Base-by-base conservation (phyloP, 768 basidiomycete species). In the Suillus discolor region DNA sequence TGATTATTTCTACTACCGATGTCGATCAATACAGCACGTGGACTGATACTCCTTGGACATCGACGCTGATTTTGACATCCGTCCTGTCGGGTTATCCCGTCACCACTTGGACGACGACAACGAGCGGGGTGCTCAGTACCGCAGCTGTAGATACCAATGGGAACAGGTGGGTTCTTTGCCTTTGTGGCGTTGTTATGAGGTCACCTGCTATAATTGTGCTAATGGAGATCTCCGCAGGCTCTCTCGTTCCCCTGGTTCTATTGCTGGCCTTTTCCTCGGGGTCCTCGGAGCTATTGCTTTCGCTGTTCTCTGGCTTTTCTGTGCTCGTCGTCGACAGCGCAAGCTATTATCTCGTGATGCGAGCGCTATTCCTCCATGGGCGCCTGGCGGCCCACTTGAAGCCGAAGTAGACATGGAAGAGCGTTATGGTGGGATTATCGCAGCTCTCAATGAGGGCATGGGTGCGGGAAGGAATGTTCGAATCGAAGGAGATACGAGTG, bases 281-380 rank as follows among this genome's bases (percentile, higher is more conserved):
- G 62, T 75, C 18, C 57, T 70, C 6, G 75, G 75, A 34, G 67
- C 71, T 4, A 20, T 75, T 59, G 72, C 72, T 16, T 76, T 77
- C 49, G 66, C 71, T 3, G 62, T 51, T 44, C 67, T 76, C 4
- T 78, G 75, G 76, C 69, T 78, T 20, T 73, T 75, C 45, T 76
- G 75, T n/a, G 75, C 76, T 49, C 72, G 73, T 34, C 71, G 72
- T 61, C 75, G 76, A 34, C 73, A 71, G 65, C 77, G 71, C 36
- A 60, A 64, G 36, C 65, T 76, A n/a, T 54, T 74, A 25, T 54
- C 59, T 45, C 71, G 54, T 34, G 75, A 74, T 25, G 64, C 72
- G 49, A 65, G 65, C 6, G 38, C 67, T 28, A 25, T 68, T n/a
- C 51, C 39, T 2, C 64, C 68, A 8, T 66, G 62, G 23, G 67